These are phyloP conservation scores for Aspergillus carbonarius DNA, from an alignment of 2,329 filamentous ascomycete species.

Conservation along the genomic window DNA sequence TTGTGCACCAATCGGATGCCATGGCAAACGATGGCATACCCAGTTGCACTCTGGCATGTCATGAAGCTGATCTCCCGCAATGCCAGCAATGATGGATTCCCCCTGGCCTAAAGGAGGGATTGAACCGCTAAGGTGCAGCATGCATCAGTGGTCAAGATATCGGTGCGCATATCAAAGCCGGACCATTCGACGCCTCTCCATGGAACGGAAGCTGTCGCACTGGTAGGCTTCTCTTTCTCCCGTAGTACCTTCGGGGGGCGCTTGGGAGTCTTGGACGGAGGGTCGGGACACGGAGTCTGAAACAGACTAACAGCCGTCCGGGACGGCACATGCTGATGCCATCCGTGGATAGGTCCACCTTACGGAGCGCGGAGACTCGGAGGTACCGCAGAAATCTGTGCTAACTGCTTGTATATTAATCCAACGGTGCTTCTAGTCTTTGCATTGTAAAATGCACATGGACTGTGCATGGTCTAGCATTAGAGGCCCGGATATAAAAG, in stretches of 20 bases:
- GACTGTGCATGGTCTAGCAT: slow-evolving; percentile 7
- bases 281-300: slow-evolving; percentile 30
- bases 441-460: slow-evolving; percentile 1
- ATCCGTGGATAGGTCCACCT: slow-evolving; percentile 15
- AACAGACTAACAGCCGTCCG: slow-evolving; percentile 24
- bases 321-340: slow-evolving; percentile 22
- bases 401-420: neutral
- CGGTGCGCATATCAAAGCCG: neutral
- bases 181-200: neutral
- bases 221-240: neutral
- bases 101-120: neutral
- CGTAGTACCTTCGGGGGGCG: neutral
- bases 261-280: slow-evolving; percentile 1
- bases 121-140: neutral
- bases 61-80: neutral
- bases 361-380: slow-evolving; percentile 8
- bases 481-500: slow-evolving; percentile 33
- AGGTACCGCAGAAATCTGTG: slow-evolving; percentile 4
- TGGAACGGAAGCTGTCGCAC: neutral
- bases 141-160: neutral
- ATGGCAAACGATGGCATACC: neutral
- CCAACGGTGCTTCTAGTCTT: neutral
- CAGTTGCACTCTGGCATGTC: neutral
- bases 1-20: neutral
- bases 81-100: neutral